Evolutionary conservation across 352 stramenopile genomes (phyloP), one percentile per base, ranked within the genome.

Genomic region (Phytopythium aichiense): DNA sequence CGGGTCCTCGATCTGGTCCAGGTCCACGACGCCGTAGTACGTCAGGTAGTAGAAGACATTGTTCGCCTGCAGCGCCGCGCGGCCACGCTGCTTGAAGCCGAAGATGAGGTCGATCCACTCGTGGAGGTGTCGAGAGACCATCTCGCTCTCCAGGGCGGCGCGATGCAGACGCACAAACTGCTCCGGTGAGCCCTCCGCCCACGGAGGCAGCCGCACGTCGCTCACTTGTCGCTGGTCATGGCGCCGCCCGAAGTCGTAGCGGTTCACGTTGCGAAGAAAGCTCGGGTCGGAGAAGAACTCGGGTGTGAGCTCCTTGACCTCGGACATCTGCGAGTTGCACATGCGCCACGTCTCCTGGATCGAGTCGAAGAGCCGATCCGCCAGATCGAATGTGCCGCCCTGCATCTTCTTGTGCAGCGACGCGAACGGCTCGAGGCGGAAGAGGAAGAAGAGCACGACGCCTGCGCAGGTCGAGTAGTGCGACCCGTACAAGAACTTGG

Each of bases 21-120:
- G 68, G 71, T 99, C 97, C 25, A 99, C 96, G 61, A 98, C 80
- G 16, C 87, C 89, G 58, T 96, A 94, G 67, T 97, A 97, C 43
- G 89, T 94, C 38, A 97, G 64, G 54, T 97, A 95, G 66, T 96
- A 95, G 65, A 99, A 99, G 6, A 99, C 77, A 67, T 99, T 99
- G 65, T 98, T 88, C 0, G 93, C 94, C 45, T 96, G 79, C n/a
- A 97, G 70, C 6, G 97, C 96, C 33, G 88, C 92, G 66, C 93
- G 81, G 23, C 98, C 96, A 20, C 91, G 81, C 73, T 99, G 98
- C 65, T 99, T 99, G 76, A 87, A 99, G 11, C 98, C 98, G 76
- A 99, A 99, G 23, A 99, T 97, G 11, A 99, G 85, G 76, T 99
- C 98, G 30, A 99, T 89, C 98, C 98, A 99, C 63, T 91, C 76